Evolutionary conservation across 345 rosid genomes (phyloP).

Genomic region (Jatropha curcas): DNA sequence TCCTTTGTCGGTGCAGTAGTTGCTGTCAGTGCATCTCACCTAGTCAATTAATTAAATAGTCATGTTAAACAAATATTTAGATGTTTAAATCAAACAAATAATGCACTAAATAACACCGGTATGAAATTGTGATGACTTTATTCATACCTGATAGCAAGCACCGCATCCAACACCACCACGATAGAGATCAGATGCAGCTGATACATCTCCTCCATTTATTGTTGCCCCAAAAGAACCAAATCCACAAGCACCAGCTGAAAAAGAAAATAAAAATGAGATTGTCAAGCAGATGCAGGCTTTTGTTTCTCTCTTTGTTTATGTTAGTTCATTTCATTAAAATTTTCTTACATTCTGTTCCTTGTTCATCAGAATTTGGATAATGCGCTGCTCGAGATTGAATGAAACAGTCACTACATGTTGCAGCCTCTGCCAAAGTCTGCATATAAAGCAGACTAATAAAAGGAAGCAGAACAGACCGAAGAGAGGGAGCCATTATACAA

Average conservation of each 20-base stretch:
- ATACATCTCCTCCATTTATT: slow-evolving; percentile 63
- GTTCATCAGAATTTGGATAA: slow-evolving; percentile 52
- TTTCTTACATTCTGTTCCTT: slow-evolving; percentile 61
- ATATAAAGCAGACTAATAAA: slow-evolving; percentile 24
- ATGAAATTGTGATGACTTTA: not conserved
- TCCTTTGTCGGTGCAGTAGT: slow-evolving; percentile 58
- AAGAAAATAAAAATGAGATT: not conserved
- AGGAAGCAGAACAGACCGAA: slow-evolving; percentile 26
- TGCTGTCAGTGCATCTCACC: slow-evolving; percentile 61
- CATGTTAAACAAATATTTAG: not conserved
- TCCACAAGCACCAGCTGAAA: slow-evolving; percentile 61
- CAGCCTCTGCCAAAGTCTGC: slow-evolving; percentile 39
- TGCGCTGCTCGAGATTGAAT: slow-evolving; percentile 51
- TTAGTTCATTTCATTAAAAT: not conserved
- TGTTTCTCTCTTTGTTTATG: not conserved
- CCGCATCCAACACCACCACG: slow-evolving; percentile 72
- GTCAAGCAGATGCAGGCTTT: slow-evolving; percentile 8
- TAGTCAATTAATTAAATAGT: not conserved
- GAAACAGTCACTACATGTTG: slow-evolving; percentile 52
- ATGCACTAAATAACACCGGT: not conserved
- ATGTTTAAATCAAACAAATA: not conserved
- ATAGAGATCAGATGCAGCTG: slow-evolving; percentile 63
- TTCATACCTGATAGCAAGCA: slow-evolving; percentile 67
- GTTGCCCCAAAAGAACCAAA: slow-evolving; percentile 73
- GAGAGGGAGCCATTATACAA: slow-evolving; percentile 40